Evolutionary conservation across 108 stramenopile species (phyloP).

Genomic region (Cylindrotheca fusiformis): DNA sequence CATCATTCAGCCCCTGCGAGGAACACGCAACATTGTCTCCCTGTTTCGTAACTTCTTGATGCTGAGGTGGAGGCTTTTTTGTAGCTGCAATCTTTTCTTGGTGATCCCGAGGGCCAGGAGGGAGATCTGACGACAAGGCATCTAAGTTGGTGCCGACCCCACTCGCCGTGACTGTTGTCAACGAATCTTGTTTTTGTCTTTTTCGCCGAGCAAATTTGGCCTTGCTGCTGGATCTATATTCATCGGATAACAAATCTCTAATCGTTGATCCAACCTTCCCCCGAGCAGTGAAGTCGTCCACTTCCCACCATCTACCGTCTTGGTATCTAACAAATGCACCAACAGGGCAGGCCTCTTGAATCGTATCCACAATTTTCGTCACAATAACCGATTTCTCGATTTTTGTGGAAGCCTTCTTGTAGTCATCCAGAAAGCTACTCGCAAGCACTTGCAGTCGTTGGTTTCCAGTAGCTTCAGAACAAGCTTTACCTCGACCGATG

Average conservation of each 20-base stretch:
- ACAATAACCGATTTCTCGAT: conserved; percentile 14
- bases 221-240: conserved; percentile 21
- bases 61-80: too few relatives aligned
- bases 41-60: too few relatives aligned
- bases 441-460: conserved; percentile 10
- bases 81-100: too few relatives aligned
- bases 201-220: conserved; percentile 6
- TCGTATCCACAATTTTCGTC: conserved; percentile 9
- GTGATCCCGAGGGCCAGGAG: too few relatives aligned
- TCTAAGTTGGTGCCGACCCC: too few relatives aligned
- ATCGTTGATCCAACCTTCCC: conserved; percentile 20
- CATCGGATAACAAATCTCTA: conserved; percentile 9
- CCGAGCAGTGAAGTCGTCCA: conserved; percentile 13
- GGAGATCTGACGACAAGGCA: too few relatives aligned
- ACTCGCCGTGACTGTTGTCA: too few relatives aligned
- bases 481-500: conserved; percentile 14
- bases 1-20: too few relatives aligned
- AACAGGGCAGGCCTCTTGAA: conserved; percentile 14
- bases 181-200: too few relatives aligned
- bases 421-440: conserved; percentile 7
- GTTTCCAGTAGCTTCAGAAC: conserved; percentile 13
- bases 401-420: conserved; percentile 3
- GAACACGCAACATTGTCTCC: too few relatives aligned
- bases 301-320: conserved; percentile 22
- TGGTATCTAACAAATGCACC: conserved; percentile 16